Evolutionary conservation across 805 yeast species (phyloP), one percentile per base, ranked within the genome.

Genomic region (Cyberlindnera xishuangbannaensis): DNA sequence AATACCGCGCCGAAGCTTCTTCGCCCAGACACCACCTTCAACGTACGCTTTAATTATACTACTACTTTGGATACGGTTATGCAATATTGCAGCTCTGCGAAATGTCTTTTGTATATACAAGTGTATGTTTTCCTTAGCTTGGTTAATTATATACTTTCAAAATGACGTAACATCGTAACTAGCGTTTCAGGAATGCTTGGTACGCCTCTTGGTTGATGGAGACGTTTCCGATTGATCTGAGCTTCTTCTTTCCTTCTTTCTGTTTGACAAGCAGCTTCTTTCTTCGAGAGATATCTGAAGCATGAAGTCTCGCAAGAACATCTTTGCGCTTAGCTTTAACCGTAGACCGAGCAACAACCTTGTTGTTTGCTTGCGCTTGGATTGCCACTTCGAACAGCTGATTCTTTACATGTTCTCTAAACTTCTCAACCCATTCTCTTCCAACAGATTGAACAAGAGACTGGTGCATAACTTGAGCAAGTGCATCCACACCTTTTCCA

Each of bases 281-380:
- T 41, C 95, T 70, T 62, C 98, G 71, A 0, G 94, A 73, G 21
- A 88, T 74, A 64, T 90, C 98, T 14, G 95, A 78, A 0, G 97
- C 98, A 58, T 90, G 97, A 40, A 92, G 63, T 51, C 78, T 83
- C 18, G 92, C 95, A 35, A 92, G 67, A n/a, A 90, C 98, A 59
- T 90, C 97, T 59, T 90, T 90, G 40, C 96, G 67, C 53, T 85
- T 75, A 6, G 97, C 97, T 55, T 85, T 84, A 43, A 92, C 83
- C 0, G 97, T 88, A 51, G 90, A 95, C 42, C 98, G 66, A 1
- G 97, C 95, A 7, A 90, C 67, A 17, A 87, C 78, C 51, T 80
- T 78, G 48, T 72, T 75, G 39, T 80, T 82, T 11, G 90, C 88
- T 45, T 74, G 71, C 4, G 97, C 96, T 55, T 90, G 98, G 35